Evolutionary conservation across 495 filamentous ascomycete genomes (phyloP), one percentile per base, ranked within the genome.

Genomic region (Neurospora sp.): DNA sequence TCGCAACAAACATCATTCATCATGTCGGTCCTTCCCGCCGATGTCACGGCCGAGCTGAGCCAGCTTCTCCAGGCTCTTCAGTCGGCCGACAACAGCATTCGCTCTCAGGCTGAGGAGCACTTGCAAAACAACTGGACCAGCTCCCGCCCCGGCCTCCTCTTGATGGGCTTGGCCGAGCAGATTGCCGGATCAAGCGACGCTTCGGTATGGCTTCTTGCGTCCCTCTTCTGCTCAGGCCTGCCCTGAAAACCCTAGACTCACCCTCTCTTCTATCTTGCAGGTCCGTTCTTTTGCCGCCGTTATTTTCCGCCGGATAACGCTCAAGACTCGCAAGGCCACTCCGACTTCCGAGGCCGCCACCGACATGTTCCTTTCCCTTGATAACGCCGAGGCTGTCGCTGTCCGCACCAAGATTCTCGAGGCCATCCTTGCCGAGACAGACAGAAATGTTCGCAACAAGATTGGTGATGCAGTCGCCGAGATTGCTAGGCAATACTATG

Each of bases 401-500:
- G 98, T 98, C 75, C 88, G 93, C 71, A 86, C 90, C 73, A 95
- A 94, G 80, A 84, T 98, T 46, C 85, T 99, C 31, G 87, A 91
- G 73, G 91, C 90, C 72, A 83, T 98, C 69, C 88, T 89, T 53
- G 84, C 81, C 61, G 96, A 98, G 82, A 82, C 85, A 8, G 85
- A 91, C 27, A 85, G 88, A 61, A 82, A 88, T 18, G 92, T 97
- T 42, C 87, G 96, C 79, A 96, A 96, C 81, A 99, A 98, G 83
- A 92, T 98, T 79, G 94, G 94, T 71, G 96, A 99, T 82, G 94
- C 96, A 3, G 91, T 98, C 73, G 96, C 96, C 8, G 96, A 99
- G 80, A 84, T 98, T 61, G 96, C 94, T 40, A 90, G 96, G 77
- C 93, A 98, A 80, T 97, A 98, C 81, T 91, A 92, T 70, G 96